Evolutionary conservation across 1,284 basidiomycete species (phyloP).

Genomic region (Ustilago vetiveriae): DNA sequence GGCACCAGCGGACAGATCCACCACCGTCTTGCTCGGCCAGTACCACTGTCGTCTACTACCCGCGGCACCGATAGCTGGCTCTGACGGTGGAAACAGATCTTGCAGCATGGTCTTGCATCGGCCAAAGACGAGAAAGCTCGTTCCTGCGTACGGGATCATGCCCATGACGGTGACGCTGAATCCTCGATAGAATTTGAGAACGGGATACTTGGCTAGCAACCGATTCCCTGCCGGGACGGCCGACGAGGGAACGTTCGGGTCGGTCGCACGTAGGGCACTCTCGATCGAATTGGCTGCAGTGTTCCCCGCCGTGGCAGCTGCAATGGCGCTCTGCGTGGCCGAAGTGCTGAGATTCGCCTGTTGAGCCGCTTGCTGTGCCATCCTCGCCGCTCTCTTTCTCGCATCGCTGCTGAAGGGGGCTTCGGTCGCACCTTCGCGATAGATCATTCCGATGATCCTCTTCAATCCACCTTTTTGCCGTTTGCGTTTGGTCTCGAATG

Average conservation of each 20-base stretch:
- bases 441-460: constrained; percentile 60
- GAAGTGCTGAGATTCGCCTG: constrained; percentile 46
- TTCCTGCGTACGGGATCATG: constrained; percentile 96
- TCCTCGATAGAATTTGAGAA: constrained; percentile 91
- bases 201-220: constrained; percentile 51
- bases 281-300: constrained; percentile 15
- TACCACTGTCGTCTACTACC: constrained; percentile 44
- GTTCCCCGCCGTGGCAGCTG: constrained; percentile 11
- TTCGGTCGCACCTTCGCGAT: constrained; percentile 61
- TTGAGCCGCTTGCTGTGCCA: constrained; percentile 69
- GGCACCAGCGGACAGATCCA: constrained; percentile 82
- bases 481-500: constrained; percentile 78
- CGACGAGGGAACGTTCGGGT: constrained; percentile 34
- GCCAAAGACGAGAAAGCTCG: constrained; percentile 79
- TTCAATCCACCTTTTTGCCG: constrained; percentile 56
- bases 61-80: constrained; percentile 14
- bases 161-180: constrained; percentile 71
- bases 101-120: constrained; percentile 61
- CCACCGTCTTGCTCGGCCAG: constrained; percentile 65
- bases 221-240: constrained; percentile 27
- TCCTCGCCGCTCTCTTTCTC: constrained; percentile 70
- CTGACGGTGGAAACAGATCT: constrained; percentile 45
- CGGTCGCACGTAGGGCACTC: constrained; percentile 24
- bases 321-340: constrained; percentile 22
- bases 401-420: constrained; percentile 63